Evolutionary conservation across 1,284 basidiomycete genomes (phyloP).

Genomic region (Neonothopanus nambi): DNA sequence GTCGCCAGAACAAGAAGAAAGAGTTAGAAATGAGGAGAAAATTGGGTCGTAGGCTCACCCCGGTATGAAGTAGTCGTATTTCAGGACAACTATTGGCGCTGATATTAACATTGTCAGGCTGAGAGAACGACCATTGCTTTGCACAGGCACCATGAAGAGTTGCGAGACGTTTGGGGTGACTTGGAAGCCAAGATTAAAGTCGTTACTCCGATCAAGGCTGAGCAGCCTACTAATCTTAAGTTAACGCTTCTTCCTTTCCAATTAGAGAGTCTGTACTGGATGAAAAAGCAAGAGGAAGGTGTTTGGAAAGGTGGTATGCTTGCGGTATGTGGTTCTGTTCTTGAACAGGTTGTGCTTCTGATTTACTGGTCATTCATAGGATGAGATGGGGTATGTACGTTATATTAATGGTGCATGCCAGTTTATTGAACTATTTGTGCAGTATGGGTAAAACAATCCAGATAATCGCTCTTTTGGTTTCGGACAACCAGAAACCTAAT

Average conservation of each 20-base stretch:
- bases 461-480: constrained; percentile 88
- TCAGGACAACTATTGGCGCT: not conserved
- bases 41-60: constrained; percentile 72
- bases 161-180: constrained; percentile 88
- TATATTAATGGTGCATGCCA: constrained; percentile 4
- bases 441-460: constrained; percentile 99
- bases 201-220: constrained; percentile 68
- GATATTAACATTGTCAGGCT: constrained; percentile 46
- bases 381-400: constrained; percentile 80
- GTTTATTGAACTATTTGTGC: constrained; percentile 15
- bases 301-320: constrained; percentile 93
- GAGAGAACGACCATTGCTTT: constrained; percentile 76
- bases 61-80: constrained; percentile 41
- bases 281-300: constrained; percentile 90
- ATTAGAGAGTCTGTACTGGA: constrained; percentile 93
- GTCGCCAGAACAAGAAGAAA: constrained; percentile 41
- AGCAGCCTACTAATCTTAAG: constrained; percentile 83
- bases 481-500: constrained; percentile 78
- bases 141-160: constrained; percentile 70
- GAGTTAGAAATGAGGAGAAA: constrained; percentile 50
- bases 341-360: not conserved
- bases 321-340: constrained; percentile 56
- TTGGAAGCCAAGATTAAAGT: constrained; percentile 67
- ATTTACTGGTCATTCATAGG: constrained; percentile 42
- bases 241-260: constrained; percentile 79